These are phyloP conservation scores for Hypoxylon crocopeplum DNA, from an alignment of 495 filamentous ascomycete species.

Conservation along the genomic window DNA sequence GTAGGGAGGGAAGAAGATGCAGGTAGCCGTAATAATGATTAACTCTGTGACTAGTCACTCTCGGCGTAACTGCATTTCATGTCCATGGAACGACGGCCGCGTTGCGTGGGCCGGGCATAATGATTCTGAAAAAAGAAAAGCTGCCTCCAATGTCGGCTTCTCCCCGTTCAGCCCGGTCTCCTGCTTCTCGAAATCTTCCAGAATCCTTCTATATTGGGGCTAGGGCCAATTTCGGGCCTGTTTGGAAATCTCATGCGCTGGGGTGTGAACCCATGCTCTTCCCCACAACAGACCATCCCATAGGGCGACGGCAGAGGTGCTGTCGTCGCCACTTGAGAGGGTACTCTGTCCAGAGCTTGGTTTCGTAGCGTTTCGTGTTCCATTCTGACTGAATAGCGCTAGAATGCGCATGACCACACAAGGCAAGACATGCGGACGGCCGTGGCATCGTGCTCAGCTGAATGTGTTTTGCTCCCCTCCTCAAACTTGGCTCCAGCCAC, in stretches of 20 bases:
- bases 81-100: background rate
- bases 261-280: constrained; percentile 27
- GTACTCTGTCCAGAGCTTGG: background rate
- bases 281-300: constrained; percentile 29
- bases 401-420: constrained; percentile 3
- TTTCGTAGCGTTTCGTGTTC: constrained; percentile 1
- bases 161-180: constrained; percentile 10
- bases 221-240: constrained; percentile 33
- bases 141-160: constrained; percentile 15
- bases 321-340: constrained; percentile 13
- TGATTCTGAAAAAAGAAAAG: constrained; percentile 9
- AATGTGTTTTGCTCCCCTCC: background rate
- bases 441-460: constrained; percentile 17
- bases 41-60: constrained; percentile 6
- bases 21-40: constrained; percentile 22
- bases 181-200: constrained; percentile 37
- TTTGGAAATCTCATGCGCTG: constrained; percentile 35
- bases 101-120: background rate
- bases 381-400: background rate
- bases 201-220: constrained; percentile 27
- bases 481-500: background rate
- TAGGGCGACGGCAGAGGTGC: constrained; percentile 22
- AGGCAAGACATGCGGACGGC: constrained; percentile 19
- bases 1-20: constrained; percentile 16
- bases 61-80: background rate